phyloP scores from a whole-genome alignment of 2,329 filamentous ascomycete genomes.

The Colletotrichum sp. region DNA sequence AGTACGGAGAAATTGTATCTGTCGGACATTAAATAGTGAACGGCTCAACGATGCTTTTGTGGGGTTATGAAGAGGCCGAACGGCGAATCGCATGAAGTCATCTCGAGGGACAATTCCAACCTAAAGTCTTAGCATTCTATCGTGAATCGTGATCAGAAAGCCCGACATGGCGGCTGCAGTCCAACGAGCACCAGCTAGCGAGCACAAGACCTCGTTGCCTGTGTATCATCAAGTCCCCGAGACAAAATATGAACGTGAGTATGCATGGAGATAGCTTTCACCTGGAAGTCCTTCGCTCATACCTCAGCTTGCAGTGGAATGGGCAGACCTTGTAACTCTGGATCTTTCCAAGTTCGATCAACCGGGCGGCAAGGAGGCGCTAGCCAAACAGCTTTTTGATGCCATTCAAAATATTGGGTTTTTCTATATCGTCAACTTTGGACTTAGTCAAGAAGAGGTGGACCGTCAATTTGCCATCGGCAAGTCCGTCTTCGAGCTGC shows the following conservation, averaged over 20 bases:
- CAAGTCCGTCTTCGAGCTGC: slow-evolving; percentile 61
- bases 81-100: not conserved
- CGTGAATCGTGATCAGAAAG: not conserved
- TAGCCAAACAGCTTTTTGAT: slow-evolving; percentile 60
- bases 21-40: not conserved
- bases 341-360: slow-evolving; percentile 59
- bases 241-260: slow-evolving; percentile 38
- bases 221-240: slow-evolving; percentile 38
- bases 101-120: not conserved
- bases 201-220: slow-evolving; percentile 25
- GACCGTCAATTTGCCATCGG: slow-evolving; percentile 67
- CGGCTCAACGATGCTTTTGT: not conserved
- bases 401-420: slow-evolving; percentile 59
- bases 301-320: slow-evolving; percentile 38
- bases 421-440: slow-evolving; percentile 69
- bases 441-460: slow-evolving; percentile 63
- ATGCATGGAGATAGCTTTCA: not conserved
- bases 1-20: not conserved
- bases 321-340: slow-evolving; percentile 63
- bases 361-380: slow-evolving; percentile 57
- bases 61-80: not conserved
- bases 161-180: not conserved
- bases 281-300: not conserved
- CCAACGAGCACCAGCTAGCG: not conserved
- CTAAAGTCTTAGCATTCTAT: accelerated